Percentiles rank a stretch among this genome's conserved stretches.
Evolutionary conservation across 805 yeast species (phyloP).

Genomic region (Starmera caribaea): DNA sequence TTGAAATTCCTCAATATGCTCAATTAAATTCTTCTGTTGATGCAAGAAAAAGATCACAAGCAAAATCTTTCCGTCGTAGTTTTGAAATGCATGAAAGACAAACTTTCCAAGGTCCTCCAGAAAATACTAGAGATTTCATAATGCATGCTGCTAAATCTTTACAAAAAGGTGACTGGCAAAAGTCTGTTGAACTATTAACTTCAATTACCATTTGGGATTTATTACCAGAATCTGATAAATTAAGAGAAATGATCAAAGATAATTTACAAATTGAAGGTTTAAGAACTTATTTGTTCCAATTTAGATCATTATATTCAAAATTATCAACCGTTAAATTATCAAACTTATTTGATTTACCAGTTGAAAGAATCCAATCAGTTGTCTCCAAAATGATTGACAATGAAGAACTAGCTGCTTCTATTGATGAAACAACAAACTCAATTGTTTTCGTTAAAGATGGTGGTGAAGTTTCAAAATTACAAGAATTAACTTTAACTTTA

Average conservation of each 20-base stretch:
- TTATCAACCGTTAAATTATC: constrained; percentile 62
- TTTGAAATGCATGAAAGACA: constrained; percentile 91
- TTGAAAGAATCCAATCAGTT: constrained; percentile 46
- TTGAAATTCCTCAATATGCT: constrained; percentile 88
- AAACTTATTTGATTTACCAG: constrained; percentile 53
- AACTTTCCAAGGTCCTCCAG: constrained; percentile 96
- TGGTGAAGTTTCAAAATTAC: constrained; percentile 74
- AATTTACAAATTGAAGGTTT: constrained; percentile 86
- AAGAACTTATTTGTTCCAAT: constrained; percentile 85
- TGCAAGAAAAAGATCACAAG: constrained; percentile 52
- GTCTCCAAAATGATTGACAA: constrained; percentile 67
- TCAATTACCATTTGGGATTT: constrained; percentile 82
- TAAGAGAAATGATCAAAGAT: constrained; percentile 61
- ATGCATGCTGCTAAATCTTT: constrained; percentile 87
- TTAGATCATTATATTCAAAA: constrained; percentile 65
- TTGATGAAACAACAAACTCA: constrained; percentile 56
- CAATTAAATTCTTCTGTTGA: constrained; percentile 46
- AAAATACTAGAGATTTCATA: constrained; percentile 87
- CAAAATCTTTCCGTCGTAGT: constrained; percentile 84
- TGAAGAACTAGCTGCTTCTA: constrained; percentile 68
- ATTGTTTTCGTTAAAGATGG: constrained; percentile 59
- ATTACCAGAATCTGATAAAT: constrained; percentile 56
- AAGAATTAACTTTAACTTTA: constrained; percentile 76
- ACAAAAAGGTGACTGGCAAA: constrained; percentile 84
- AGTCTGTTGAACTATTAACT: constrained; percentile 60